Evolutionary conservation across 1,284 basidiomycete species (phyloP).

Genomic region (Cryptococcus sp.): DNA sequence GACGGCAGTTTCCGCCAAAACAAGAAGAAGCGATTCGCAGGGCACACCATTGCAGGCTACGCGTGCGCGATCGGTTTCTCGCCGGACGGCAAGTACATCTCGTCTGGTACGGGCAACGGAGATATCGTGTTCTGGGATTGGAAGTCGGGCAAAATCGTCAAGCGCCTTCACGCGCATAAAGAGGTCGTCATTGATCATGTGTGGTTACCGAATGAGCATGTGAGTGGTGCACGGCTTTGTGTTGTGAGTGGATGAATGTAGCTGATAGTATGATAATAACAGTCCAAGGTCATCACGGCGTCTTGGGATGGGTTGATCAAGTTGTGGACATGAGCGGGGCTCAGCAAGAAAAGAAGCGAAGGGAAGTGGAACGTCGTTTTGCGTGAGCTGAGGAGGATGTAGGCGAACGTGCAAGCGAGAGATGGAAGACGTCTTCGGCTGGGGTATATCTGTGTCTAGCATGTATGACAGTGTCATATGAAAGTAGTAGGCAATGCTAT

Average conservation of each 20-base stretch:
- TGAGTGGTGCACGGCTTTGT: conserved; percentile 57
- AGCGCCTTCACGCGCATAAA: conserved; percentile 80
- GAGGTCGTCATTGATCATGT: conserved; percentile 96
- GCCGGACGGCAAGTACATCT: conserved; percentile 94
- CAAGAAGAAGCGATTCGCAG: conserved; percentile 95
- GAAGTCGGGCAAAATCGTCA: conserved; percentile 95
- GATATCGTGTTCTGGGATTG: conserved; percentile 99
- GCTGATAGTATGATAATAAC: neutral
- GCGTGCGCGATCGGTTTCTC: conserved; percentile 96
- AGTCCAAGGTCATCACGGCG: conserved; percentile 94
- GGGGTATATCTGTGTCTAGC: no score
- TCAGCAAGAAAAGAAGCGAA: no score
- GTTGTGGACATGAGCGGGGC: conserved; percentile 68
- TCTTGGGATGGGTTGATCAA: conserved; percentile 98
- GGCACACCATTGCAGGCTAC: conserved; percentile 94
- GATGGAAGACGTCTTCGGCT: no score
- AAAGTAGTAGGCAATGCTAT: no score
- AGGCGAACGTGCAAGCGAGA: no score
- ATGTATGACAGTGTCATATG: no score
- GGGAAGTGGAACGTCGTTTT: no score
- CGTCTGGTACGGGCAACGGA: conserved; percentile 90
- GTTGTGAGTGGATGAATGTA: neutral
- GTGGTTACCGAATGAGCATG: conserved; percentile 97
- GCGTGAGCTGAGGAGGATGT: no score
- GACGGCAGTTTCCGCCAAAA: conserved; percentile 94